These are phyloP conservation scores for Viridothelium virens DNA, from an alignment of 495 filamentous ascomycete species.

Conservation along the genomic window DNA sequence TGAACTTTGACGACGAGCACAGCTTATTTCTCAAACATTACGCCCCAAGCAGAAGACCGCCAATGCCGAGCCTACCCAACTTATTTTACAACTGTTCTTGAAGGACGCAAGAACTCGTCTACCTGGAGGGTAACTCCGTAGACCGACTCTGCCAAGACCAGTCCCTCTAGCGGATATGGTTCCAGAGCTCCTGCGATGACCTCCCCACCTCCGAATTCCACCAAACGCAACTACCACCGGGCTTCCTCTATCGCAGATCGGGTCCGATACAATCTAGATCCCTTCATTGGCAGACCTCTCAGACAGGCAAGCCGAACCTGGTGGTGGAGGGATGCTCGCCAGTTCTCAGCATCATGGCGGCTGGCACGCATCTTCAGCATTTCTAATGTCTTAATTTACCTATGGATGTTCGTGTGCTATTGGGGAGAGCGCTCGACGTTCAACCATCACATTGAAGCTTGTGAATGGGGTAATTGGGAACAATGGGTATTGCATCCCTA, in stretches of 20 bases:
- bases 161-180: conserved; percentile 1
- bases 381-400: conserved; percentile 49
- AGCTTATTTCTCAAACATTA: background rate
- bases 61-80: background rate
- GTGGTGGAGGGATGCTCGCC: background rate
- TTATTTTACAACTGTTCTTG: background rate
- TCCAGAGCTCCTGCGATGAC: background rate
- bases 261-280: background rate
- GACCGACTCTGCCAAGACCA: background rate
- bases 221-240: background rate
- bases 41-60: background rate
- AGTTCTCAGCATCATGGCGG: conserved; percentile 7
- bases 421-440: conserved; percentile 85
- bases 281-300: background rate
- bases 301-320: background rate
- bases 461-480: conserved; percentile 83
- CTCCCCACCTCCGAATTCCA: conserved; percentile 3
- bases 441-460: conserved; percentile 55
- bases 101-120: background rate
- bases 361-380: conserved; percentile 16
- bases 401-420: conserved; percentile 74
- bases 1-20: background rate
- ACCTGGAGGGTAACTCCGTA: no score
- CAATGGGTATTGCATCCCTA: conserved; percentile 61
- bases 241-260: background rate